These are phyloP conservation scores for Sordaria brevicollis DNA, from an alignment of 495 filamentous ascomycete species.

Conservation along the genomic window DNA sequence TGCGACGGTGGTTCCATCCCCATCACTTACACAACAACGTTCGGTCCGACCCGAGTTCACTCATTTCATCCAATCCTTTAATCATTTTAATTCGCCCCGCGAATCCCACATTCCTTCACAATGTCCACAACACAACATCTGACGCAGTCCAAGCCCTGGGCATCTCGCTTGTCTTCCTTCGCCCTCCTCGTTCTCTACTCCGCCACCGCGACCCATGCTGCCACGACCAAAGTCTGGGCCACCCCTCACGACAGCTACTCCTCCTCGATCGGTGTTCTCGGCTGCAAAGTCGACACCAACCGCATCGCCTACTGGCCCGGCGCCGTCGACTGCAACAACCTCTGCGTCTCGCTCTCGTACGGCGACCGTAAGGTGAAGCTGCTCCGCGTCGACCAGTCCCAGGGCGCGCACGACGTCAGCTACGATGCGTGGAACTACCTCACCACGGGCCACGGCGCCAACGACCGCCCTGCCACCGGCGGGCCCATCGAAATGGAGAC, in stretches of 20 bases:
- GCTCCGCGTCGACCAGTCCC: conserved; percentile 36
- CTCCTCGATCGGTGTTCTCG: conserved; percentile 38
- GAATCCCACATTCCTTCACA: not conserved
- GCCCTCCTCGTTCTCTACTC: conserved; percentile 5
- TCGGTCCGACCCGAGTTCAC: not conserved
- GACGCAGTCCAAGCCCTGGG: not conserved
- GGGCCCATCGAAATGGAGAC: conserved; percentile 33
- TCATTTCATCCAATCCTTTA: not conserved
- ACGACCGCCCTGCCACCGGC: conserved; percentile 31
- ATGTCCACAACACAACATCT: not conserved
- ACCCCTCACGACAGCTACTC: conserved; percentile 43
- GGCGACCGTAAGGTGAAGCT: conserved; percentile 31
- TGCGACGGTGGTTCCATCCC: not conserved
- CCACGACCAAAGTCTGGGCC: conserved; percentile 30
- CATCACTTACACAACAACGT: not conserved
- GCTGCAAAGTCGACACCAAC: conserved; percentile 39
- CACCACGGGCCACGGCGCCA: conserved; percentile 32
- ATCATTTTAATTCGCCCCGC: too few relatives aligned
- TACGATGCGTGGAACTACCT: conserved; percentile 45
- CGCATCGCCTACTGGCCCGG: conserved; percentile 39
- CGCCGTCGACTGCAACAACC: conserved; percentile 36
- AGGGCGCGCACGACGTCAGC: conserved; percentile 38
- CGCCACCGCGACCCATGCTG: conserved; percentile 15
- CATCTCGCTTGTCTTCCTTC: not conserved
- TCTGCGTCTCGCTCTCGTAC: conserved; percentile 36